Conservation (phyloP, 169 alveolate genomes). For the Eimeria maxima region DNA sequence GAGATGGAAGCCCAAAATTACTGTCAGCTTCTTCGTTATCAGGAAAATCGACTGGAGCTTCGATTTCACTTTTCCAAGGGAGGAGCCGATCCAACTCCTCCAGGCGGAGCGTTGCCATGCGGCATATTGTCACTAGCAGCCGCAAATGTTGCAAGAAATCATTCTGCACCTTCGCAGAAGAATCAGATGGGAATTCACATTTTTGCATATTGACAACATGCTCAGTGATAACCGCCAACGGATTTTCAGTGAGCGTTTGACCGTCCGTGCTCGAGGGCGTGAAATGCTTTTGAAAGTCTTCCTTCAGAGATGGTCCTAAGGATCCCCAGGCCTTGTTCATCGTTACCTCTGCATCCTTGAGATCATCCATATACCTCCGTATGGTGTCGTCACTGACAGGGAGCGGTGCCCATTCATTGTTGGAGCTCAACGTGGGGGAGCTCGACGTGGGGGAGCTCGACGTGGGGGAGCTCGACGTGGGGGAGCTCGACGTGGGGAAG, state of each 20-base stretch:
- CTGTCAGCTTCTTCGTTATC: background rate
- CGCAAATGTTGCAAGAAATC: background rate
- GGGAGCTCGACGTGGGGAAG: too few relatives aligned
- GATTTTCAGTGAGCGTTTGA: background rate
- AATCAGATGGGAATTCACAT: background rate
- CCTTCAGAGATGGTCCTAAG: background rate
- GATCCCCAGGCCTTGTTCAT: background rate
- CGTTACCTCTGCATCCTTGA: background rate
- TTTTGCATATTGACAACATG: background rate
- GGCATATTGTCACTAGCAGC: background rate
- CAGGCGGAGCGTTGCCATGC: background rate
- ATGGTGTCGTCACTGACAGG: background rate
- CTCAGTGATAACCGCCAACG: background rate
- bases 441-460: too few relatives aligned
- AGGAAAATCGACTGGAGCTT: background rate
- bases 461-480: too few relatives aligned
- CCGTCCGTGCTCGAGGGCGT: background rate
- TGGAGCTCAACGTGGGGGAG: too few relatives aligned
- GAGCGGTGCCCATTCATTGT: background rate
- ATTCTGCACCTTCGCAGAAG: background rate
- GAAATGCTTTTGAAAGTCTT: background rate
- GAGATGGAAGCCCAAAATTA: too few relatives aligned
- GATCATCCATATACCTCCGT: background rate
- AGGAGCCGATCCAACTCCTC: background rate
- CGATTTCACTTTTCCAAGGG: background rate